Evolutionary conservation across 148 eudicot species (phyloP).

Genomic region (Linanthus parryae): DNA sequence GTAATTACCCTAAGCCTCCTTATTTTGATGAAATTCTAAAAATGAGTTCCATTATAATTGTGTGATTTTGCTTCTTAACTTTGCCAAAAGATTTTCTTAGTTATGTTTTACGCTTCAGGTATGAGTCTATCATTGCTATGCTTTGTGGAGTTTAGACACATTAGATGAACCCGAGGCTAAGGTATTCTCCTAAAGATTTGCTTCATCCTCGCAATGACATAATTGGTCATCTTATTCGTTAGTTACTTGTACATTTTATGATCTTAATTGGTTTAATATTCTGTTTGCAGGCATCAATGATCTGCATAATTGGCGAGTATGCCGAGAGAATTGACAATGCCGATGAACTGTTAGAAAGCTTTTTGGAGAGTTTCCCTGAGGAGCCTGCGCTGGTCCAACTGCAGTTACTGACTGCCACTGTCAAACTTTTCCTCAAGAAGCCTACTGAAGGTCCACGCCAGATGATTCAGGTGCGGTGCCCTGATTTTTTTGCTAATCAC

Average conservation of each 20-base stretch:
- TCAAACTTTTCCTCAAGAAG: constrained; percentile 90
- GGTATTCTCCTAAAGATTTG: constrained; percentile 35
- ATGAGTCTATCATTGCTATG: constrained; percentile 94
- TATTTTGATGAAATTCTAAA: too few relatives aligned
- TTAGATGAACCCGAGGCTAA: constrained; percentile 97
- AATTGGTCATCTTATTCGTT: neutral
- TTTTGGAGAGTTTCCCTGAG: constrained; percentile 85
- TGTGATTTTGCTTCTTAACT: neutral
- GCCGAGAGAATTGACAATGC: constrained; percentile 98
- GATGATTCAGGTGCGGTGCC: constrained; percentile 73
- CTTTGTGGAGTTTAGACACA: constrained; percentile 93
- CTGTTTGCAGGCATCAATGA: constrained; percentile 84
- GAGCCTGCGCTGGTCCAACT: constrained; percentile 94
- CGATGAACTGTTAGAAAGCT: constrained; percentile 91
- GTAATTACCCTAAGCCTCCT: too few relatives aligned
- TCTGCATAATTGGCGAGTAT: constrained; percentile 96
- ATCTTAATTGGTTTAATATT: neutral
- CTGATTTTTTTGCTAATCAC: constrained; percentile 6
- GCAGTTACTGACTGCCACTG: constrained; percentile 87
- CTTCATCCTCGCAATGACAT: constrained; percentile 7
- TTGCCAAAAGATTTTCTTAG: too few relatives aligned
- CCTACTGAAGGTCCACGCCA: constrained; percentile 98
- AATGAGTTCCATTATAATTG: too few relatives aligned
- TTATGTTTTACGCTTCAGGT: too few relatives aligned
- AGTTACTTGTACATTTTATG: neutral